Conservation (phyloP, 257 asterid genomes). For the Solanum bukasovii region DNA sequence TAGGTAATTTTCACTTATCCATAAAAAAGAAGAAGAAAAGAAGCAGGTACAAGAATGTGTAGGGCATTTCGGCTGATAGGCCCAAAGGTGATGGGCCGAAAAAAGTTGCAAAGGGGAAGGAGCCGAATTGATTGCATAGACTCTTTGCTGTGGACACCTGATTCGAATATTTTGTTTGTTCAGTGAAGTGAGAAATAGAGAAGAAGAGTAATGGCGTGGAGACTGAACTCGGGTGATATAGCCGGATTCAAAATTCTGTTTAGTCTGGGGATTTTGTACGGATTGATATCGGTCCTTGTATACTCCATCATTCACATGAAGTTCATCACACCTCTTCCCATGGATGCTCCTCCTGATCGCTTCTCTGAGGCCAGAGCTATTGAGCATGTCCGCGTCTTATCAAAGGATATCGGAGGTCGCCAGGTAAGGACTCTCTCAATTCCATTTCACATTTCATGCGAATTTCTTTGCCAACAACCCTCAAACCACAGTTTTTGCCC, state of each 20-base stretch:
- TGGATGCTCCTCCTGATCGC: constrained; percentile 76
- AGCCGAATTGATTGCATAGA: neutral
- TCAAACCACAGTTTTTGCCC: neutral
- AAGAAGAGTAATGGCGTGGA: neutral
- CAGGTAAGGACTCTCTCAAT: constrained; percentile 37
- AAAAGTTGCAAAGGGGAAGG: neutral
- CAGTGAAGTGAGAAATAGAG: neutral
- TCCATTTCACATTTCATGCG: neutral
- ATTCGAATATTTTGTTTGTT: neutral
- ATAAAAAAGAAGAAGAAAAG: too few relatives aligned
- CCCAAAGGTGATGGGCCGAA: neutral
- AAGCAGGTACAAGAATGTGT: too few relatives aligned
- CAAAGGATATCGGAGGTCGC: constrained; percentile 87
- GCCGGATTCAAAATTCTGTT: constrained; percentile 63
- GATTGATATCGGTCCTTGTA: constrained; percentile 33
- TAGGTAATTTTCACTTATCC: too few relatives aligned
- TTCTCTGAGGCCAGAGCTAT: constrained; percentile 93
- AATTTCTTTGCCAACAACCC: neutral
- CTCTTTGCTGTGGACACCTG: neutral
- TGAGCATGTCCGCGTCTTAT: constrained; percentile 82
- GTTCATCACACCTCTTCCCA: constrained; percentile 67
- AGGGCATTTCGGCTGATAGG: neutral
- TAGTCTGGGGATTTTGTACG: constrained; percentile 40
- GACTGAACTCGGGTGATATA: constrained; percentile 53
- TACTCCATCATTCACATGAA: constrained; percentile 58